Evolutionary conservation across 139 green algal species (phyloP).

Genomic region (Ettlia oleoabundans): DNA sequence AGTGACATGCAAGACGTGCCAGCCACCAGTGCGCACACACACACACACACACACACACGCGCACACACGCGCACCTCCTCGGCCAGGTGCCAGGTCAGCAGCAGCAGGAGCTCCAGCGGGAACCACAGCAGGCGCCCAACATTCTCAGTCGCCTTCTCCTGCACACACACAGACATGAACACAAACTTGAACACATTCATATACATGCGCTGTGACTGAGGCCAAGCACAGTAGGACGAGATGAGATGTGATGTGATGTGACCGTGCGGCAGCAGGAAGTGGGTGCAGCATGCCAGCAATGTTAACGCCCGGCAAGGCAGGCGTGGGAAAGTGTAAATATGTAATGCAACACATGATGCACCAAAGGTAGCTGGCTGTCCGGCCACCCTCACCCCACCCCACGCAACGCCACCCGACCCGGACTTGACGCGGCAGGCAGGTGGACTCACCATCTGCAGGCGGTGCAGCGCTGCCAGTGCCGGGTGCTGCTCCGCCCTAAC

Average conservation of each 20-base stretch:
- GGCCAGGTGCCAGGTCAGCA: conserved; percentile 41
- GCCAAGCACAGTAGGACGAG: no score
- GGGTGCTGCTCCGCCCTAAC: conserved; percentile 38
- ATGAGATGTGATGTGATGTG: not conserved
- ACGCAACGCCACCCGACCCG: no score
- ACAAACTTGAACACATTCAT: no score
- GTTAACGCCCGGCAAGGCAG: not conserved
- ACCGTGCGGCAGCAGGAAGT: not conserved
- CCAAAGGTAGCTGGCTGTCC: no score
- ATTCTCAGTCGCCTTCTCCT: conserved; percentile 37
- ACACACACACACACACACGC: no score
- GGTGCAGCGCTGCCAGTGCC: conserved; percentile 32
- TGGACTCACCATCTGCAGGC: conserved; percentile 18
- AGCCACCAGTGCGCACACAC: no score
- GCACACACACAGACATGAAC: not conserved
- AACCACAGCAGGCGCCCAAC: conserved; percentile 27
- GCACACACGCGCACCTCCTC: conserved; percentile 62
- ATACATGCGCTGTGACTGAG: no score
- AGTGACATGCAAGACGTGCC: no score
- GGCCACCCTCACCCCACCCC: no score
- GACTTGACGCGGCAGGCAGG: not conserved
- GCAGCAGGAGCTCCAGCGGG: conserved; percentile 47
- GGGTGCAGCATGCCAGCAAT: not conserved
- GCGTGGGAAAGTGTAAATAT: no score
- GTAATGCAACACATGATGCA: not conserved